These are phyloP conservation scores for Sclerotinia nivalis DNA, from an alignment of 2,329 filamentous ascomycete species.

Conservation along the genomic window DNA sequence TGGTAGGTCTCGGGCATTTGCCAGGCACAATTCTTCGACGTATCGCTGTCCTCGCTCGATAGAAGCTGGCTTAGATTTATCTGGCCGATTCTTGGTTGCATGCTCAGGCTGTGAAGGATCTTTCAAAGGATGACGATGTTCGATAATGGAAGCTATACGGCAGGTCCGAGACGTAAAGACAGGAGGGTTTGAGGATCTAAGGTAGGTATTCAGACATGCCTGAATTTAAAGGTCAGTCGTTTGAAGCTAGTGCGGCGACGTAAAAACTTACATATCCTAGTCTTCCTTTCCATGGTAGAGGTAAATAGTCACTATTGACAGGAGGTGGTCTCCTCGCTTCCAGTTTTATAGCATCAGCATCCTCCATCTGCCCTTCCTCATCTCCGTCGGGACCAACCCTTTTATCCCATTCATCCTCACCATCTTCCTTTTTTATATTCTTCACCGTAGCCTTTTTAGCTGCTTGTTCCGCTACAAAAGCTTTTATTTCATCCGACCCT, in stretches of 20 bases:
- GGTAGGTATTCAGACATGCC: constrained; percentile 92
- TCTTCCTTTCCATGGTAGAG: constrained; percentile 86
- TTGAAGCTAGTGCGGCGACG: background rate
- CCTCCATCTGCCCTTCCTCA: constrained; percentile 34
- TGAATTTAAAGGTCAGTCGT: constrained; percentile 37
- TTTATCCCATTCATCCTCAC: constrained; percentile 36
- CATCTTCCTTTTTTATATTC: constrained; percentile 36
- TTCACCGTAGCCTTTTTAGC: constrained; percentile 35
- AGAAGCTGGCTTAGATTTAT: constrained; percentile 69
- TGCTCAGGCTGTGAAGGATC: constrained; percentile 78
- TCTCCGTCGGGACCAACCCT: constrained; percentile 38
- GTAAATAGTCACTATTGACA: constrained; percentile 79
- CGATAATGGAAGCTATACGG: constrained; percentile 84
- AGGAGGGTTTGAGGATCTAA: constrained; percentile 76
- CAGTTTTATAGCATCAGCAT: constrained; percentile 36
- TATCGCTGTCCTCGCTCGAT: constrained; percentile 67
- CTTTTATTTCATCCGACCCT: constrained; percentile 40
- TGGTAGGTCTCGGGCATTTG: constrained; percentile 78
- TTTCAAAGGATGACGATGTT: constrained; percentile 79
- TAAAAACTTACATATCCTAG: constrained; percentile 72
- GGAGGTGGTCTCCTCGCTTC: constrained; percentile 58
- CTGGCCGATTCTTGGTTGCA: constrained; percentile 80
- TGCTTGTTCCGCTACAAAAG: constrained; percentile 39
- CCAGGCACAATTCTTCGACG: constrained; percentile 74
- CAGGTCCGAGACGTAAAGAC: constrained; percentile 92